A percentile compares a stretch with the other conserved stretches of the same genome.
phyloP scores from a whole-genome alignment of 768 basidiomycete genomes.

The Tephrocybe rancida region DNA sequence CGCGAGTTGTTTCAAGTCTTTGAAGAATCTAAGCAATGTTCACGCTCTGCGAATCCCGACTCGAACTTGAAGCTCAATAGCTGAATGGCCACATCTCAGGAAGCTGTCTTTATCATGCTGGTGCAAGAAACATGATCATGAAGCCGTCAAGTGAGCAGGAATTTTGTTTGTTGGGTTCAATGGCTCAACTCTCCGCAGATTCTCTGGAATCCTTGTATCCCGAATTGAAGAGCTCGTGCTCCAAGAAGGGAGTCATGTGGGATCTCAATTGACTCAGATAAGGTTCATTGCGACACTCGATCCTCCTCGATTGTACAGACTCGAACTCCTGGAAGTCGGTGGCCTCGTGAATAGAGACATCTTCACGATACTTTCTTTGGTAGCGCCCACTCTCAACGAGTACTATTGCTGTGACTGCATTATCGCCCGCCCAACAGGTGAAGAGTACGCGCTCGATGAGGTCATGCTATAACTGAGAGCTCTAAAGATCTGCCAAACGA shows the following conservation, averaged over 20 bases:
- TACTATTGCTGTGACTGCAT: neutral
- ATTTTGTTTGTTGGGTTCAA: neutral
- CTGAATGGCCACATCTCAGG: neutral
- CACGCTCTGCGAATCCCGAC: neutral
- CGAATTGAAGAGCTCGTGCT: neutral
- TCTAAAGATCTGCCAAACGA: too few relatives aligned
- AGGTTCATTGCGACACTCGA: neutral
- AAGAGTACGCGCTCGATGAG: neutral
- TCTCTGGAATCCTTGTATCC: neutral
- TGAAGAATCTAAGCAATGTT: neutral
- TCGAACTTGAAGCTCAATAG: neutral
- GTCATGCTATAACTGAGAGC: neutral
- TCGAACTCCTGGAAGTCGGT: neutral
- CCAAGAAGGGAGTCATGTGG: neutral
- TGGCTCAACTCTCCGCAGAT: too few relatives aligned
- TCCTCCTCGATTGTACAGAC: neutral
- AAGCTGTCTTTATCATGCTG: too few relatives aligned
- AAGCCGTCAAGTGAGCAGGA: too few relatives aligned
- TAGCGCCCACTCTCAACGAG: neutral
- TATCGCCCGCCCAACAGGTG: neutral
- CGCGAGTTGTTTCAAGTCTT: neutral
- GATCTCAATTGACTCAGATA: neutral
- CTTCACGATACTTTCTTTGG: neutral
- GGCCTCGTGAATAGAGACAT: constrained; percentile 5
- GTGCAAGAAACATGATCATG: too few relatives aligned